Conservation (phyloP, 345 rosid species). For the Eucalyptus tenuipes region DNA sequence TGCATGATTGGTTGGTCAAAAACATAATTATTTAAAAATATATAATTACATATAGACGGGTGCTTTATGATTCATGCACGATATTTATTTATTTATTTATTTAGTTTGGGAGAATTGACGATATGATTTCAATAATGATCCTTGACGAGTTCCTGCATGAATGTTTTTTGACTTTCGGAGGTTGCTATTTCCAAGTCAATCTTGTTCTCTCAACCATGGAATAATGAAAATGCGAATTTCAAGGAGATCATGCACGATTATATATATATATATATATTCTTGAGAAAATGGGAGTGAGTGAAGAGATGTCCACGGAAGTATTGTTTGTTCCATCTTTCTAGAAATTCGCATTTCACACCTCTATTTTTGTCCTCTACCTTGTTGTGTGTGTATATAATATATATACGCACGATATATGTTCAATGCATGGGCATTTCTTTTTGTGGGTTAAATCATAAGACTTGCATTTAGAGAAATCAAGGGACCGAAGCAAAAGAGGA, state of each 20-base stretch:
- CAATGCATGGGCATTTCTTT: background rate
- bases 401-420: too few relatives aligned
- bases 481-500: background rate
- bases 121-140: background rate
- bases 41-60: background rate
- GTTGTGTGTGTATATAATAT: background rate
- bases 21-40: background rate
- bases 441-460: background rate
- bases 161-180: background rate
- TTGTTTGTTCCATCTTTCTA: background rate
- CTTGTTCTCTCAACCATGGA: background rate
- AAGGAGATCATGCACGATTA: background rate
- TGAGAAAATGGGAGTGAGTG: background rate
- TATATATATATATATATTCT: background rate
- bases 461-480: background rate
- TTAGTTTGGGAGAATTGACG: background rate
- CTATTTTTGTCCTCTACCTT: background rate
- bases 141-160: background rate
- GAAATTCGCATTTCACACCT: background rate
- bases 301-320: background rate
- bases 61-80: background rate
- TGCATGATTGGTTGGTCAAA: background rate
- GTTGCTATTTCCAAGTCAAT: background rate
- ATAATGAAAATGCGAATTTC: background rate
- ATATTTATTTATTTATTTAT: background rate